phyloP scores from a whole-genome alignment of 1,139 yeast genomes.

The Saccharomyces hybrid region DNA sequence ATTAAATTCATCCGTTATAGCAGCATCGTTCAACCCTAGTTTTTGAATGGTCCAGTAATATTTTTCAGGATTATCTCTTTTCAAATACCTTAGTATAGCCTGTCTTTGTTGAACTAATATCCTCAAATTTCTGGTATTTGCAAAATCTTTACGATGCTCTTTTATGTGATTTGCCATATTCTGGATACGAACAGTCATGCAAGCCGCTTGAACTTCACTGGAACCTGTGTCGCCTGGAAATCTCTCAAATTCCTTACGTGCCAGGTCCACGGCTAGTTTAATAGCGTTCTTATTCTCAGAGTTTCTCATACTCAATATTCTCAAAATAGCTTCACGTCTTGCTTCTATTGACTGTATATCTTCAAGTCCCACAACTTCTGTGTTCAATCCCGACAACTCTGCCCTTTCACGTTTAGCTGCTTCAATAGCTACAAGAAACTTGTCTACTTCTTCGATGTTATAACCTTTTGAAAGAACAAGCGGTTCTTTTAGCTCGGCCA shows the following conservation, averaged over 20 bases:
- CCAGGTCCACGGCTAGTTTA: constrained; percentile 54
- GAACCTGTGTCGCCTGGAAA: constrained; percentile 90
- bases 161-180: constrained; percentile 71
- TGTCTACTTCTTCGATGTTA: constrained; percentile 60
- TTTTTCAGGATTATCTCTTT: constrained; percentile 66
- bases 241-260: constrained; percentile 73
- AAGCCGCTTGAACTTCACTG: constrained; percentile 93
- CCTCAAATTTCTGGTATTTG: constrained; percentile 62
- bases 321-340: constrained; percentile 60
- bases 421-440: constrained; percentile 70
- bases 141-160: constrained; percentile 64
- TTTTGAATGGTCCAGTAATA: constrained; percentile 83
- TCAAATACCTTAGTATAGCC: constrained; percentile 69
- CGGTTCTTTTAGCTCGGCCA: constrained; percentile 57
- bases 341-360: constrained; percentile 42
- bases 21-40: constrained; percentile 78
- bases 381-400: constrained; percentile 22
- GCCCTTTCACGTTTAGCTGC: constrained; percentile 45
- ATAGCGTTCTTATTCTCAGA: constrained; percentile 52
- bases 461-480: constrained; percentile 55
- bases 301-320: constrained; percentile 70
- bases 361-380: constrained; percentile 20
- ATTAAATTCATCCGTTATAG: constrained; percentile 71
- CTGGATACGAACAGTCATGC: constrained; percentile 73
- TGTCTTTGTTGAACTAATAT: constrained; percentile 87